These are phyloP conservation scores for Xylariomycetidae sp. DNA, from an alignment of 2,329 filamentous ascomycete genomes.

Conservation along the genomic window DNA sequence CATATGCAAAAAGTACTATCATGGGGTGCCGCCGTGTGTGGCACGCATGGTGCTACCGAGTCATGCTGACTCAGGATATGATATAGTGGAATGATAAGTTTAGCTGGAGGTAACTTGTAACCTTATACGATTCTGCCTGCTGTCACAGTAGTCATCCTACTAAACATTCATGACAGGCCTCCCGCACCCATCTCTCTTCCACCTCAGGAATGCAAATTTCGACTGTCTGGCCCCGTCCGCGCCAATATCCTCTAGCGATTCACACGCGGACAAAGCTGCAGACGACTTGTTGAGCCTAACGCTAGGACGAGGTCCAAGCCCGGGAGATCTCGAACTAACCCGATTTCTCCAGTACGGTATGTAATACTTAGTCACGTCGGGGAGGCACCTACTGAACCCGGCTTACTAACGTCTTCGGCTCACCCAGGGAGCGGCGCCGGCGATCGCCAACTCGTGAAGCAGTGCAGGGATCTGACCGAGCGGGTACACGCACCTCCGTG, in stretches of 20 bases:
- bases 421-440: not conserved
- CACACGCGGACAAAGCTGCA: too few relatives aligned
- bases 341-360: conserved; percentile 15
- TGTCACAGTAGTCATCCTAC: too few relatives aligned
- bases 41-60: too few relatives aligned
- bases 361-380: too few relatives aligned
- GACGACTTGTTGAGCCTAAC: conserved; percentile 2
- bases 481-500: not conserved
- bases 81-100: conserved; percentile 30
- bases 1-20: too few relatives aligned
- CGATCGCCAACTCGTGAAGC: not conserved
- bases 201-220: not conserved
- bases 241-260: too few relatives aligned
- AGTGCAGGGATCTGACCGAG: not conserved
- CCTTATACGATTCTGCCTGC: too few relatives aligned
- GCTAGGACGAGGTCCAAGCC: conserved; percentile 4
- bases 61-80: too few relatives aligned
- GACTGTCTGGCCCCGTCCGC: not conserved
- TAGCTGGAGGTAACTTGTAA: conserved; percentile 25
- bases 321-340: conserved; percentile 11
- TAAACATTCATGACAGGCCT: not conserved
- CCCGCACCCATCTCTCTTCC: not conserved
- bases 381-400: too few relatives aligned
- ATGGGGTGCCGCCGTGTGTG: too few relatives aligned
- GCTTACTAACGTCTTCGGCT: too few relatives aligned